Base-by-base conservation (phyloP, 2,329 filamentous ascomycete species). In the Domatiomyces catenatus region DNA sequence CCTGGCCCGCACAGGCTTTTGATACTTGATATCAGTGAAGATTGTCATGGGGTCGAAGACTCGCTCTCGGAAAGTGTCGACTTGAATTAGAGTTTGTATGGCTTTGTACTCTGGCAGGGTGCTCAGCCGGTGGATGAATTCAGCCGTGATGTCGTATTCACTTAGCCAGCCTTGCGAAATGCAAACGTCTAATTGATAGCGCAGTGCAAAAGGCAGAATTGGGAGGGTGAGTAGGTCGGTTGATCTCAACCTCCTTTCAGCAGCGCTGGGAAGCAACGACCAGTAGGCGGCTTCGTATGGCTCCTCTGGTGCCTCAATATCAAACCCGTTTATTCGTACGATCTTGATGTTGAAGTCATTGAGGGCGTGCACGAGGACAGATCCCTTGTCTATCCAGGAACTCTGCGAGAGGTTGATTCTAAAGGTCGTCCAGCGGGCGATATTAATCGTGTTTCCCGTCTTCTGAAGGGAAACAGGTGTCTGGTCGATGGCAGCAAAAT, bases 111-210 rank as follows among this genome's bases (percentile, higher is more conserved):
- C 61, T 1, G 74, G 70, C 17, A 84, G 67, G 0, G 68, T 60
- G 1, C 69, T 63, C 3, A 96, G 72, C 43, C 68, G 74, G 24
- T 72, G 63, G 1, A 94, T 67, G 56, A 96, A 96, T 2, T 78
- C 73, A 1, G 66, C 63, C 1, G 71, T 75, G 44, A 96, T 75
- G 46, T 76, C 84, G 62, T 86, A 78, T 63, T 95, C 90, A 49
- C 82, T 83, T 10, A 98, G 68, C 20, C 80, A 72, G 0, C 81
- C 80, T 24, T 83, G 78, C 0, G 89, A 94, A n/a, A 96, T 74
- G 62, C 90, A 96, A 0, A 87, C 89, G 64, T 98, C 90, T 0
- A 98, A 75, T 63, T 94, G 88, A 62, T 96, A 98, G 15, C 86
- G 77, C 1, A 94, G 77, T 0, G 79, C 69, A 54, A 88, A 95